Conservation (phyloP, 768 basidiomycete species). For the Agrocybe pediades region DNA sequence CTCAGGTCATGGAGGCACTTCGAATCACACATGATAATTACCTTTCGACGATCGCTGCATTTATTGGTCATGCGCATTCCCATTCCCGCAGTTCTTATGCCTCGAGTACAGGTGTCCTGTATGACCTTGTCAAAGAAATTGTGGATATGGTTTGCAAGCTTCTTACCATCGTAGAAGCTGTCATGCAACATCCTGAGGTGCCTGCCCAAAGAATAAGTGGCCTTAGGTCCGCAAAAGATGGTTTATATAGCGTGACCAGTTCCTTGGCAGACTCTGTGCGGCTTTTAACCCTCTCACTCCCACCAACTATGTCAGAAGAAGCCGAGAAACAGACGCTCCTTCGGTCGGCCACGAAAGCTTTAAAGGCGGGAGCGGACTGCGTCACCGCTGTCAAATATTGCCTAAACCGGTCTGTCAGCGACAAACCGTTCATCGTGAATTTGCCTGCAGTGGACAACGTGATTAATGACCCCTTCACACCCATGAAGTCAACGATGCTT, state of each 20-base stretch:
- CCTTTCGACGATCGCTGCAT: constrained; percentile 92
- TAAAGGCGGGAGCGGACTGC: constrained; percentile 89
- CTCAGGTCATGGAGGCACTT: constrained; percentile 74
- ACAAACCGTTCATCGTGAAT: constrained; percentile 66
- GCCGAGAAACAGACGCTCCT: constrained; percentile 78
- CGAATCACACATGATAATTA: constrained; percentile 88
- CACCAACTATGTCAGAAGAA: constrained; percentile 66
- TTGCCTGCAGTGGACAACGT: constrained; percentile 54
- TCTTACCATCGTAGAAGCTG: constrained; percentile 88
- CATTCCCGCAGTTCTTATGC: constrained; percentile 90
- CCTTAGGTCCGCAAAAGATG: constrained; percentile 74
- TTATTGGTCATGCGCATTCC: constrained; percentile 96
- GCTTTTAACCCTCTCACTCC: constrained; percentile 58
- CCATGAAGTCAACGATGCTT: constrained; percentile 48
- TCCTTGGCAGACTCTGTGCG: constrained; percentile 89
- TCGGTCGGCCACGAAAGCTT: constrained; percentile 83
- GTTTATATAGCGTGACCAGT: constrained; percentile 82
- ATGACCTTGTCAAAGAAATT: constrained; percentile 93
- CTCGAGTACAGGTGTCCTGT: constrained; percentile 89
- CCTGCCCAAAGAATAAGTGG: constrained; percentile 61
- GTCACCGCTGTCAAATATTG: constrained; percentile 85
- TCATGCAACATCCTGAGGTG: constrained; percentile 75
- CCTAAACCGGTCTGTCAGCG: constrained; percentile 61
- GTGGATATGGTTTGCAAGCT: constrained; percentile 93
- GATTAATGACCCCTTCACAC: constrained; percentile 43